Conservation (phyloP, 805 yeast genomes). For the Teunomyces gatunensis region DNA sequence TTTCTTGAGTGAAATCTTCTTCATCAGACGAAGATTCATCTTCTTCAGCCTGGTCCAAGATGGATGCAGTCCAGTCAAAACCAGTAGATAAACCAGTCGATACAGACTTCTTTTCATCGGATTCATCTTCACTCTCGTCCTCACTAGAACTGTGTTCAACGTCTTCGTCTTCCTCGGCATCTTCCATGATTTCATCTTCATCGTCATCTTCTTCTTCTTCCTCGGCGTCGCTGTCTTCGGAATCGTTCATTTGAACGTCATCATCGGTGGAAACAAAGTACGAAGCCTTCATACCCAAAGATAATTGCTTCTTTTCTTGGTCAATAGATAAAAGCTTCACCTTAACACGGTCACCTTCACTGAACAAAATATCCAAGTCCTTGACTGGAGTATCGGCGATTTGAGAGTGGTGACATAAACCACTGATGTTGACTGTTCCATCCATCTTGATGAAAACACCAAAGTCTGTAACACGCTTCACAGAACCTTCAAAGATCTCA, state of each 20-base stretch:
- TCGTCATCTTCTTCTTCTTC: conserved; percentile 28
- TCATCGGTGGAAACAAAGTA: conserved; percentile 54
- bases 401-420: conserved; percentile 83
- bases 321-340: conserved; percentile 71
- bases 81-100: conserved; percentile 74
- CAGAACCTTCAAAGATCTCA: conserved; percentile 72
- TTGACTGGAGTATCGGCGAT: conserved; percentile 68
- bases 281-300: conserved; percentile 94
- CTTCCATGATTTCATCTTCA: conserved; percentile 18
- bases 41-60: conserved; percentile 74
- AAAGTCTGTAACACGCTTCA: conserved; percentile 74
- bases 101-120: conserved; percentile 15
- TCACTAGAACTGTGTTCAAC: conserved; percentile 6
- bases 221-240: conserved; percentile 22
- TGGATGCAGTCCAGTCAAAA: conserved; percentile 94
- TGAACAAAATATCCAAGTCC: conserved; percentile 64
- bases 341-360: conserved; percentile 88
- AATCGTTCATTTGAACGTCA: conserved; percentile 28
- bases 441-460: conserved; percentile 88
- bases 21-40: conserved; percentile 53
- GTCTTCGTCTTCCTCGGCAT: conserved; percentile 23
- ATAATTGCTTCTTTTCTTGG: conserved; percentile 64
- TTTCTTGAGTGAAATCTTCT: conserved; percentile 57
- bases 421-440: conserved; percentile 71
- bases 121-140: conserved; percentile 24